Evolutionary conservation across 805 yeast species (phyloP), one percentile per base, ranked within the genome.

Genomic region (Sungouiella thailandica): DNA sequence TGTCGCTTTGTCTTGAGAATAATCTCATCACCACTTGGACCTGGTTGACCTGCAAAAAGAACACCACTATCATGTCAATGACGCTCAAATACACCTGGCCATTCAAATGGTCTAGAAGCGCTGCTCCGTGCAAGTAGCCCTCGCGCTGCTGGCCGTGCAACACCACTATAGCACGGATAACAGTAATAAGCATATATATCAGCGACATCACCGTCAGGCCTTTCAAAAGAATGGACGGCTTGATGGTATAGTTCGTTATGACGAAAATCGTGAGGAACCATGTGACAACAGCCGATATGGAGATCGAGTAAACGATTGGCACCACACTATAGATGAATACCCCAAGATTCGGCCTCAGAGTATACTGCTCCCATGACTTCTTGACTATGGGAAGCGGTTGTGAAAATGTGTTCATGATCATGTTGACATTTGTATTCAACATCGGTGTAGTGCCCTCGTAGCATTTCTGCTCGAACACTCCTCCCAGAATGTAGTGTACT

Each of bases 11-110:
- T 32, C 94, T 64, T 34, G 75, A 72, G 46, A 83, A 83, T 18
- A 82, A 53, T 34, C 87, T 63, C 73, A 78, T 79, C 4, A 80
- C 66, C 22, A 83, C 77, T 47, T 80, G 85, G 1, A 82, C 85
- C 53, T 83, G 89, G 32, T 81, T 73, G 19, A 83, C 57, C 47
- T 79, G 82, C 17, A 81, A 62, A 5, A 81, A 46, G 9, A 79
- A 50, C 6, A 76, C 76, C 11, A 76, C 73, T 1, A 83, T 50
- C 31, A 81, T 64, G 49, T 79, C 85, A 10, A 82, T 58, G 3
- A 74, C 62, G 32, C 74, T 74, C 45, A 81, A 70, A 8, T 66
- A 68, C 2, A 60, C 46, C 28, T 69, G 64, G 3, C 49, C 37
- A 33, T 73, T 65, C n/a, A 82, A 50, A 3, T 57, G 54, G 25